Conservation (phyloP, 225 moss, liverwort and hornwort genomes). For the Rhytidiadelphus loreus region DNA sequence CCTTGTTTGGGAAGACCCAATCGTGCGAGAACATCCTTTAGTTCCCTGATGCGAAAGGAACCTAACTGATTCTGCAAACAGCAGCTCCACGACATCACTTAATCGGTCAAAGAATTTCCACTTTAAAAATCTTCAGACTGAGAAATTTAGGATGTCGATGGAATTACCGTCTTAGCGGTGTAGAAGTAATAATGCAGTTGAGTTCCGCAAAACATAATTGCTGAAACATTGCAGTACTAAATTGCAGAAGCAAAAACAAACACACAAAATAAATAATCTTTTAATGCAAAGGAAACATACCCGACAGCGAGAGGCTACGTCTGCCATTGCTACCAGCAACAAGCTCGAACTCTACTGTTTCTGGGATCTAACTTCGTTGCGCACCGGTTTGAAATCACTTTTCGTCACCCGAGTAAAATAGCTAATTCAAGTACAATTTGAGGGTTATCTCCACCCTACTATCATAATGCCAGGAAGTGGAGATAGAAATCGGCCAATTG, state of each 20-base stretch:
- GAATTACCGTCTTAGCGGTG: not conserved
- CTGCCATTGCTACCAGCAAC: constrained; percentile 33
- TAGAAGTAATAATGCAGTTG: not conserved
- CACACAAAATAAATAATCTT: not conserved
- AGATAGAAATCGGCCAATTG: constrained; percentile 41
- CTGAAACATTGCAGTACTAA: not conserved
- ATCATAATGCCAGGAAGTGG: constrained; percentile 21
- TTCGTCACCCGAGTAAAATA: not conserved
- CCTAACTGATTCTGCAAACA: constrained; percentile 43
- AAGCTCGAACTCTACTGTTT: not conserved
- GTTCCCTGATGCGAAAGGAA: constrained; percentile 58
- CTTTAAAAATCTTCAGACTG: not conserved
- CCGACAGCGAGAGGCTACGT: constrained; percentile 47
- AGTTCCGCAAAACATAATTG: not conserved
- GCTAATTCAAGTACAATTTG: constrained; percentile 1
- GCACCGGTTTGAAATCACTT: not conserved
- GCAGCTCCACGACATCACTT: not conserved
- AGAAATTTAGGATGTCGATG: not conserved
- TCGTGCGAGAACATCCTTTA: constrained; percentile 53
- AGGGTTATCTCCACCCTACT: constrained; percentile 13
- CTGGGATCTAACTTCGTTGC: not conserved
- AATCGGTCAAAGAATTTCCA: not conserved
- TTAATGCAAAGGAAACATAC: constrained; percentile 9
- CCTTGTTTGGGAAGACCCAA: constrained; percentile 63
- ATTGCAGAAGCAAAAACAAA: not conserved